A percentile compares a stretch with the other conserved stretches of the same genome.
These are phyloP conservation scores for Lepiota brunneoincarnata DNA, from an alignment of 768 basidiomycete species.

Conservation along the genomic window DNA sequence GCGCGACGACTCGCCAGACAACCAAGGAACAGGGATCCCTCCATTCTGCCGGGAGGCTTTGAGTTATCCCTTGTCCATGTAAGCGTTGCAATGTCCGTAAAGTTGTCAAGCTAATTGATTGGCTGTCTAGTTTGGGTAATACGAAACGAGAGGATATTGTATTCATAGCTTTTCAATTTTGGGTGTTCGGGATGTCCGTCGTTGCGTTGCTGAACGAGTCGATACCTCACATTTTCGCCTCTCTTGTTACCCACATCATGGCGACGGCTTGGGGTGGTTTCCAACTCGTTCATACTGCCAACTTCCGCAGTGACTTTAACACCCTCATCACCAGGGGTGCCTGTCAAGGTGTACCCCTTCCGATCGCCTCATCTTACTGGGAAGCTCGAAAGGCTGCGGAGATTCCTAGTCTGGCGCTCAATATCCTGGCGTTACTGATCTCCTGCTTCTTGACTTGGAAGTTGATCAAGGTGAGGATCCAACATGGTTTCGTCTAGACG, in stretches of 20 bases:
- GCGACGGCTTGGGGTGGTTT: slow-evolving; percentile 72
- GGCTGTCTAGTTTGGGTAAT: slow-evolving; percentile 50
- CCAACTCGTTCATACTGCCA: slow-evolving; percentile 59
- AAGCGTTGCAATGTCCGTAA: slow-evolving; percentile 23
- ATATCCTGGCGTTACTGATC: slow-evolving; percentile 55
- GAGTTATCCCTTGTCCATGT: slow-evolving; percentile 72
- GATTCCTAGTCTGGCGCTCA: slow-evolving; percentile 60
- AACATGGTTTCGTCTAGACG: background rate
- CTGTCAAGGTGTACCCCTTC: slow-evolving; percentile 43
- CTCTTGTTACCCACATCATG: slow-evolving; percentile 68
- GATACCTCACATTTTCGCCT: slow-evolving; percentile 76
- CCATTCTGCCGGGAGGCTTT: slow-evolving; percentile 54
- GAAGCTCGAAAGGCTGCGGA: slow-evolving; percentile 54
- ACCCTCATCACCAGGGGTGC: slow-evolving; percentile 61
- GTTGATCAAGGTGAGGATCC: slow-evolving; percentile 57
- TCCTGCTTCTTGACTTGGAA: slow-evolving; percentile 70
- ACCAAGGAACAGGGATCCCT: background rate
- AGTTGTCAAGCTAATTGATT: background rate
- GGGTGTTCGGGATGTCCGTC: slow-evolving; percentile 77
- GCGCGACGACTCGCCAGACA: background rate
- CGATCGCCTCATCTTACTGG: slow-evolving; percentile 66
- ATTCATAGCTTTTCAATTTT: slow-evolving; percentile 77
- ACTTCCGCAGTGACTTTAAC: slow-evolving; percentile 56
- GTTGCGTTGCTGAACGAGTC: slow-evolving; percentile 75
- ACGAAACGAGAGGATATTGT: slow-evolving; percentile 77